These are phyloP conservation scores for Fusarium falciforme DNA, from an alignment of 2,329 filamentous ascomycete genomes.

Conservation along the genomic window DNA sequence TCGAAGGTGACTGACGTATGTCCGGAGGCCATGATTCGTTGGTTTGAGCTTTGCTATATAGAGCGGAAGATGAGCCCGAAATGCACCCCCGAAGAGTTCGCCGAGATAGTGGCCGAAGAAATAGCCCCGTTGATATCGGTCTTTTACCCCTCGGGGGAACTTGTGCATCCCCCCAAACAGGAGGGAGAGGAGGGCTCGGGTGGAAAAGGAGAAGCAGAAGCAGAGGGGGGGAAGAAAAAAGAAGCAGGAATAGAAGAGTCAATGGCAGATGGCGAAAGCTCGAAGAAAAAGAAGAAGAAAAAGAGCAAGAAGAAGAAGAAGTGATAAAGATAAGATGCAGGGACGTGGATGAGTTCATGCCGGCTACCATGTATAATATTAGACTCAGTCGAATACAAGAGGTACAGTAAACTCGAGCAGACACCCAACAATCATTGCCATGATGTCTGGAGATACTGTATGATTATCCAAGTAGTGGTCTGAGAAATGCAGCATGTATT, in stretches of 20 bases:
- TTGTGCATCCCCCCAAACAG: not conserved
- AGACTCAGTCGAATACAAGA: not conserved
- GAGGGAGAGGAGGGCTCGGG: not conserved
- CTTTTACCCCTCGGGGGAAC: not conserved
- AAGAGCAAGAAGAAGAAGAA: constrained; percentile 27
- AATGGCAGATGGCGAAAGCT: not conserved
- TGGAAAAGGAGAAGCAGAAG: not conserved
- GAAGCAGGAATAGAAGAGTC: not conserved
- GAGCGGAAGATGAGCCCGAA: not conserved
- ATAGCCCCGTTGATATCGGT: not conserved
- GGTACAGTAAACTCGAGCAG: not conserved
- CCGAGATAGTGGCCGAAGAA: not conserved
- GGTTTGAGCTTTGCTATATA: not conserved
- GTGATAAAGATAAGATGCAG: not conserved
- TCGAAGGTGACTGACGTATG: constrained; percentile 26
- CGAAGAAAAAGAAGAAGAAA: constrained; percentile 30
- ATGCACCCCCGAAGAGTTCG: not conserved
- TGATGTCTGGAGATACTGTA: not conserved
- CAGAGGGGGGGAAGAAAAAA: not conserved
- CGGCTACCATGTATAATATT: not conserved
- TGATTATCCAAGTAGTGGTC: not conserved
- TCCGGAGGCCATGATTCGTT: not conserved
- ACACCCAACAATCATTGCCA: not conserved
- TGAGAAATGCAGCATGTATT: not conserved
- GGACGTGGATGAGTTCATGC: not conserved